Evolutionary conservation across 2,329 filamentous ascomycete genomes (phyloP), one percentile per base, ranked within the genome.

Genomic region (Nemania sp.): DNA sequence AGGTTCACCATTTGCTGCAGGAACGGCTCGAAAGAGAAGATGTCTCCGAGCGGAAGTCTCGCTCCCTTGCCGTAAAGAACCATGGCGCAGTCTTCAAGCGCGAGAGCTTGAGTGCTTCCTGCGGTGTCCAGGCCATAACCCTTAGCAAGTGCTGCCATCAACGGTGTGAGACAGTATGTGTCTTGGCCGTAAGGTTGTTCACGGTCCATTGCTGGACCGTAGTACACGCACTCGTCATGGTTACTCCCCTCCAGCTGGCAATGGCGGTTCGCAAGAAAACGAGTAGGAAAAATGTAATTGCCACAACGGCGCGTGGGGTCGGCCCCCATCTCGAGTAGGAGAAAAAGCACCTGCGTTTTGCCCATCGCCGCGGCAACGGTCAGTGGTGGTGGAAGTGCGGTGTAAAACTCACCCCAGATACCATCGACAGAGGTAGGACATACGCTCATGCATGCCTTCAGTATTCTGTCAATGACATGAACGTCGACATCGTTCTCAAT

Each of bases 311-410:
- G 13, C 1, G 9, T 7, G 2, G 34, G 52, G 17, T 63, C 11
- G 5, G 60, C 60, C 1, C 60, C 60, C 13, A 46, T 18, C 0
- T 52, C 13, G 12, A 64, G 52, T 5, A 64, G 29, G 0, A 64
- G n/a, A 1, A 47, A 29, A 32, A 62, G 50, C 1, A 59, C 13
- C 2, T 45, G 18, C 34, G 51, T 29, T 7, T 34, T 59, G 18
- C 54, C 51, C 18, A 42, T 3, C 32, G 0, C 3, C 10, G 32
- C 42, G 3, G 54, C 59, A 5, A 15, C 5, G 3, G 3, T 4
- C 3, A 63, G 6, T 5, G 57, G 57, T 5, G 47, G 12, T 4
- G 12, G 20, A 13, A 43, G 29, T 2, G 29, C 18, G 39, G 18
- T 6, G n/a, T 4, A 20, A 17, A 5, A 5, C 9, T 35, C n/a